Base-by-base conservation (phyloP, 1,139 yeast genomes). In the Lodderomyces oxycetoniae region DNA sequence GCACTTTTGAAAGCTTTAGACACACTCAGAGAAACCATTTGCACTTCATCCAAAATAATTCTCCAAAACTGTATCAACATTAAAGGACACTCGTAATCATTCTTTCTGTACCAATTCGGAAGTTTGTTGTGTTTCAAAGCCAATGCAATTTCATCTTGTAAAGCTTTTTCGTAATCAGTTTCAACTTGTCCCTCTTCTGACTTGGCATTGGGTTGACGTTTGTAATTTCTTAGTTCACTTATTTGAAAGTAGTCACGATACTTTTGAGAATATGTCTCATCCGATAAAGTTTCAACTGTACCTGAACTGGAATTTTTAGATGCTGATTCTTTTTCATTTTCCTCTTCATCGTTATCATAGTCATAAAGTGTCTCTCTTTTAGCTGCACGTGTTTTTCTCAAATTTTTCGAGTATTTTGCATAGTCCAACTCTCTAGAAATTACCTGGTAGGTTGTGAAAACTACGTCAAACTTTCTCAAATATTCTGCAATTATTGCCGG, bases 31-130 rank as follows among this genome's bases (percentile, higher is more conserved):
- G 86, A 77, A 3, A 91, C 84, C 91, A 88, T 85, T 57, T 91
- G 98, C 1, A 86, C 96, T 56, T 91, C 98, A 61, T 91, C 98
- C 25, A 89, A 59, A 1, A 89, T 74, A 2, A 91, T 84, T 40
- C 98, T 67, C 88, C 94, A 85, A 56, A 89, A 91, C 46, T 89
- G 88, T n/a, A 82, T 58, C 30, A 83, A 61, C 63, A 88, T 84
- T 15, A 91, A 60, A 0, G 96, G 96, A 0, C 95, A 84, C 9
- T 87, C 79, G 47, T 81, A 79, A 44, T 79, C 83, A 11, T 57
- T 47, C 30, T 42, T 44, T 26, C 50, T 38, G 46, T 55, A 52
- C 5, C 50, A 50, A 32, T 52, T 49, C 5, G 60, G 58, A 8
- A 49, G 41, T 31, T 45, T 48, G 35, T 53, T 67, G 47, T 59